Evolutionary conservation across 805 yeast species (phyloP), one percentile per base, ranked within the genome.

Genomic region (Barnettozyma botsteinii): DNA sequence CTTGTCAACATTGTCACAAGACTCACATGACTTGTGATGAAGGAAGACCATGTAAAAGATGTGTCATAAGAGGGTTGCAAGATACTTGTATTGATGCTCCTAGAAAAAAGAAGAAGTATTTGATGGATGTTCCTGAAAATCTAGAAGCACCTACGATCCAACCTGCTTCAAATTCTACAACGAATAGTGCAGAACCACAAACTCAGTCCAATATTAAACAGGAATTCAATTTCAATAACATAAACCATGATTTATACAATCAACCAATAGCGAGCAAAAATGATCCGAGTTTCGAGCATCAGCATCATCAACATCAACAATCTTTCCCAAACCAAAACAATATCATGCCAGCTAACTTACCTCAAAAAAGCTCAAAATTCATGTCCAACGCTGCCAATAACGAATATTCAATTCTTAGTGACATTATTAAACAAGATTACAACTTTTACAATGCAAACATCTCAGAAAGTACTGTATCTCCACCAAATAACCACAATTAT

Each of bases 1-100:
- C 98, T 5, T 91, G 98, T 52, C 75, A 77, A 30, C 93, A 89
- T 62, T 91, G 98, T 57, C 88, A 89, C 45, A 76, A 79, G 52
- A 85, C 95, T 2, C 98, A 91, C 59, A 77, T 89, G 70, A 85
- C 97, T 0, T 91, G 98, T 60, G 96, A 89, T 51, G 75, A 79
- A 20, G 59, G 60, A 56, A 75, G 95, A 28, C 95, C 95, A 0
- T 91, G 98, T 54, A 71, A 72, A 40, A 61, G 96, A 36, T 91
- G 98, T 60, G 59, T 82, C 4, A 69, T 68, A 22, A 70, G 87
- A 53, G 91, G 89, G 0, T 62, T 87, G 13, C 73, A 70, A 2
- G 73, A 66, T 13, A 69, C 85, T 0, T 91, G 98, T 63, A 76
- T 75, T 24, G 97, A 93, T 64, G 96, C 96, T 5, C 93, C 93